phyloP scores from a whole-genome alignment of 208 protist species.

The Naegleria gruberi region DNA sequence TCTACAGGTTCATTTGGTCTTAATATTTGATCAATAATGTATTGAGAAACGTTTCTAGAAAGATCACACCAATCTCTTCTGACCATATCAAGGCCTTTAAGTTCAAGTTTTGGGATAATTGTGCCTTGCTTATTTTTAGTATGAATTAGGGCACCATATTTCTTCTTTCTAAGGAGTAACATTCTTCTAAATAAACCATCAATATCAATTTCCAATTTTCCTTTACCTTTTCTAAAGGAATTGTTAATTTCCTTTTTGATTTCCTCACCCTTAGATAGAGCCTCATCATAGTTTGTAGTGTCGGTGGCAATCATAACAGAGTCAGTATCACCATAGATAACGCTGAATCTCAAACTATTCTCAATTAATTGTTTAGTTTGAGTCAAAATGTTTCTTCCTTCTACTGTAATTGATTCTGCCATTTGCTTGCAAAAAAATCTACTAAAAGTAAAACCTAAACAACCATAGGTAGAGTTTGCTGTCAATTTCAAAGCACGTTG shows the following conservation, averaged over 20 bases:
- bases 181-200: constrained; percentile 98
- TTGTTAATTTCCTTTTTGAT: constrained; percentile 93
- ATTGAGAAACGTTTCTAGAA: constrained; percentile 76
- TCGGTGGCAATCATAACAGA: constrained; percentile 98
- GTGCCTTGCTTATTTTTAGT: background rate
- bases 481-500: constrained; percentile 96
- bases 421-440: constrained; percentile 96
- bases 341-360: constrained; percentile 63
- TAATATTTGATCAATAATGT: constrained; percentile 85
- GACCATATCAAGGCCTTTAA: constrained; percentile 98
- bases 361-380: constrained; percentile 83
- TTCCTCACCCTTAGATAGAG: constrained; percentile 71
- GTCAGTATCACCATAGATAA: constrained; percentile 98
- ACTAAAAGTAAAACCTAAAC: constrained; percentile 94
- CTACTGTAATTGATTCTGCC: constrained; percentile 92
- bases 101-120: constrained; percentile 44
- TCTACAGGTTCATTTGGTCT: constrained; percentile 18
- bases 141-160: constrained; percentile 56
- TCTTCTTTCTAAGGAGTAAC: constrained; percentile 93
- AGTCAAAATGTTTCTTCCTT: constrained; percentile 80
- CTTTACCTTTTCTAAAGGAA: constrained; percentile 64
- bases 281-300: constrained; percentile 55
- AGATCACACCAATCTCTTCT: constrained; percentile 98
- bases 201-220: constrained; percentile 94
- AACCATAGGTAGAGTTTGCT: constrained; percentile 99